Evolutionary conservation across 164 flowering plant genomes (phyloP), one percentile per base, ranked within the genome.

Genomic region (Umbellularia californica): DNA sequence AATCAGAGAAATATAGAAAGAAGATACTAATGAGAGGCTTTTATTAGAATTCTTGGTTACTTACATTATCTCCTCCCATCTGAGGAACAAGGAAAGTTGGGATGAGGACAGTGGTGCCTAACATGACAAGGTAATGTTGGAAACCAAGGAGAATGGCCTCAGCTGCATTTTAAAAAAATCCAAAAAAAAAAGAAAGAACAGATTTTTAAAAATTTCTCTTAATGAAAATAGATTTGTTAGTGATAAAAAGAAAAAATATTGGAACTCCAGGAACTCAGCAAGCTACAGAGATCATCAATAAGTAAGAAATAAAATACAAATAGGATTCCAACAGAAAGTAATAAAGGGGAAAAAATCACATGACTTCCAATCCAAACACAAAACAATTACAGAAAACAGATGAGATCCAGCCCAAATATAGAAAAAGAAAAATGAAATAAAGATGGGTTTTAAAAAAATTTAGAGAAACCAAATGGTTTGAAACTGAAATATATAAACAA

Each of bases 51-150:
- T 30, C 28, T 52, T 20, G 20, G 33, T 58, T 68, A 33, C 99
- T 87, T 84, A 96, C 99, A 90, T 93, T 89, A 81, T 92, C 91
- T 76, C 98, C 99, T 74, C 99, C 98, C 98, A 96, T 96, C 82
- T 96, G 99, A 2, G 98, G 97, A 82, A 96, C 97, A 70, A 96
- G 94, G 75, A 94, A 85, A 74, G 90, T 84, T 15, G 98, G 97
- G 70, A 96, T 94, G 77, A 94, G 79, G 72, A 92, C 98, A 0
- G 95, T 87, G 20, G 98, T 96, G 50, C 98, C 97, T 15, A 96
- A 95, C 97, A 96, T 91, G 70, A 96, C 98, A 50, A 96, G 80
- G 82, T 91, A 96, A 81, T 96, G 99, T 71, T 96, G 98, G 79
- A 96, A 96, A 55, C 99, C 99, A 62, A 93, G 97, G 20, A 96